These are phyloP conservation scores for Lactarius psammicola DNA, from an alignment of 768 basidiomycete species.

Conservation along the genomic window DNA sequence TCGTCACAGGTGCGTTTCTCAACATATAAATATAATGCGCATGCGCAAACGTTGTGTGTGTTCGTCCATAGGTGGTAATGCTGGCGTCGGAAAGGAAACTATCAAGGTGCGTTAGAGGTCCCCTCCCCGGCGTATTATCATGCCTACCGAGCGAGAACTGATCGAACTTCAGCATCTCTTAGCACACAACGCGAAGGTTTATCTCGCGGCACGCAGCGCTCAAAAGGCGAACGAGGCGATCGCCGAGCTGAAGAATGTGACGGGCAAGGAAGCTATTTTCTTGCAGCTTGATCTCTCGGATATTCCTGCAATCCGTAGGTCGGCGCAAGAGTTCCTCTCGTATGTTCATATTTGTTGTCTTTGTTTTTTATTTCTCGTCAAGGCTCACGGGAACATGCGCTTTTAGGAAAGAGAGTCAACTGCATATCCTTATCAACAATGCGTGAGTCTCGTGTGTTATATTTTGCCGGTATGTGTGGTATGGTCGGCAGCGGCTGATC, in stretches of 20 bases:
- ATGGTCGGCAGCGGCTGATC: neutral
- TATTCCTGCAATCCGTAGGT: conserved; percentile 38
- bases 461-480: neutral
- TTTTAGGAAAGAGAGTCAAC: conserved; percentile 42
- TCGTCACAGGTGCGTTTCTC: neutral
- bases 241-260: conserved; percentile 45
- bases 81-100: conserved; percentile 59
- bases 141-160: too few species aligned
- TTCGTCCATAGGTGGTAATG: conserved; percentile 36
- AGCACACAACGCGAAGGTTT: conserved; percentile 63
- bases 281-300: conserved; percentile 46
- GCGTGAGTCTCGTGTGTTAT: conserved; percentile 40
- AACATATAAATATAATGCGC: conserved; percentile 52
- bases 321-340: conserved; percentile 43
- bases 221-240: conserved; percentile 52
- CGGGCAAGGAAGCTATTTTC: conserved; percentile 45
- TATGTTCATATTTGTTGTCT: conserved; percentile 21
- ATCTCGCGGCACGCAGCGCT: conserved; percentile 51
- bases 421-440: conserved; percentile 52
- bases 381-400: too few species aligned
- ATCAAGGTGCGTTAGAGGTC: conserved; percentile 43
- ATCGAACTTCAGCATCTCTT: conserved; percentile 45
- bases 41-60: neutral
- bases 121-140: too few species aligned
- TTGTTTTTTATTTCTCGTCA: conserved; percentile 34